These are phyloP conservation scores for Fusarium albidum DNA, from an alignment of 2,329 filamentous ascomycete species.

Conservation along the genomic window DNA sequence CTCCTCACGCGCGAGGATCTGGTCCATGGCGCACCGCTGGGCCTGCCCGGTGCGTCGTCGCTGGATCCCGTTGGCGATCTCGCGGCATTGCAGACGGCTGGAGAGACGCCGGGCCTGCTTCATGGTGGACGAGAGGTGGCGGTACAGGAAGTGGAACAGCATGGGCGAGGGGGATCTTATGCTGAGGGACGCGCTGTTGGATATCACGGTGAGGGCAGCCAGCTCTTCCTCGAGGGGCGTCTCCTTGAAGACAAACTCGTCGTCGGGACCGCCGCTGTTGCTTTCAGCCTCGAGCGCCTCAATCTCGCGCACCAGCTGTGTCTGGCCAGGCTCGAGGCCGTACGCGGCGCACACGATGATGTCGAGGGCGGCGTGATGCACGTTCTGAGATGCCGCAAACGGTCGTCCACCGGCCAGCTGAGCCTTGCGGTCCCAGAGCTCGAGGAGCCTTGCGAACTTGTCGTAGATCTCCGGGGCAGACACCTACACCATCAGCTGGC, in stretches of 20 bases:
- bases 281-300: neutral
- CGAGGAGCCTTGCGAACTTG: slow-evolving; percentile 12
- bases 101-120: slow-evolving; percentile 7
- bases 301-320: slow-evolving; percentile 17
- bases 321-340: slow-evolving; percentile 5
- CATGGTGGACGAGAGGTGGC: neutral
- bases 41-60: slow-evolving; percentile 12
- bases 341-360: slow-evolving; percentile 24
- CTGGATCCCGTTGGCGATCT: slow-evolving; percentile 12
- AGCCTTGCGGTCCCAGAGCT: slow-evolving; percentile 18
- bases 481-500: slow-evolving; percentile 1
- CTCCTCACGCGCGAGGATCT: slow-evolving; percentile 22
- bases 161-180: slow-evolving; percentile 13
- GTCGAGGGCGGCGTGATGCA: slow-evolving; percentile 24
- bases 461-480: slow-evolving; percentile 30
- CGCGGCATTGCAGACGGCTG: neutral
- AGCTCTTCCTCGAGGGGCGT: slow-evolving; percentile 16
- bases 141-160: slow-evolving; percentile 19
- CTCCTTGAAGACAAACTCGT: slow-evolving; percentile 1
- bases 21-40: slow-evolving; percentile 21
- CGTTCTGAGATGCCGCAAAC: slow-evolving; percentile 11
- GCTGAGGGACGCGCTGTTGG: slow-evolving; percentile 11
- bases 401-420: slow-evolving; percentile 4
- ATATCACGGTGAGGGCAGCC: slow-evolving; percentile 2
- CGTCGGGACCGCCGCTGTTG: fast-evolving